Evolutionary conservation across 169 alveolate genomes (phyloP).

Genomic region (Plasmodium knowlesi): DNA sequence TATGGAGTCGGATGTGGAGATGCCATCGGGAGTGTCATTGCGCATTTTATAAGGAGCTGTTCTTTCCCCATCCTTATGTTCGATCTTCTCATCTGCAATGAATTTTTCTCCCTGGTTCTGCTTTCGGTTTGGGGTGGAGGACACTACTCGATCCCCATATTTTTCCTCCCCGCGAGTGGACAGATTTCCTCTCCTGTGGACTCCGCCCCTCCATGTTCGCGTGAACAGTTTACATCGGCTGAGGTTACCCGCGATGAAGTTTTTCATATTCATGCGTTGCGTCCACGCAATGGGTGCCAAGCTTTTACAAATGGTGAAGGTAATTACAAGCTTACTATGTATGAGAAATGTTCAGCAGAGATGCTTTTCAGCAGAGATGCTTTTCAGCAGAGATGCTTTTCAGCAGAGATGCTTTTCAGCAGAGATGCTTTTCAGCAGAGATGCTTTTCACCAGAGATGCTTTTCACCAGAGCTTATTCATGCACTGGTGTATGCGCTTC

Average conservation of each 20-base stretch:
- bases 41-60: not conserved
- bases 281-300: not conserved
- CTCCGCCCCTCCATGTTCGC: not conserved
- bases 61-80: not conserved
- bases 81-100: not conserved
- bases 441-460: not conserved
- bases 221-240: not conserved
- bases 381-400: not conserved
- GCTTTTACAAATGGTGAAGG: not conserved
- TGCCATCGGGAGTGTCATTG: not conserved
- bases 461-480: not conserved
- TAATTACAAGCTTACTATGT: not conserved
- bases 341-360: not conserved
- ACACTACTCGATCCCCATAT: not conserved
- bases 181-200: not conserved
- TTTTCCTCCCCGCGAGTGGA: not conserved
- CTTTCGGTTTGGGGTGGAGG: not conserved
- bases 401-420: not conserved
- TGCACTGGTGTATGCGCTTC: not conserved
- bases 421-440: not conserved
- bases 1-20: not conserved
- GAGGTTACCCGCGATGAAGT: not conserved
- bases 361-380: not conserved
- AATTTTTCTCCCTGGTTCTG: not conserved
- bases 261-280: not conserved